phyloP scores from a whole-genome alignment of 2,329 filamentous ascomycete species.

The Samsoniella hepiali region DNA sequence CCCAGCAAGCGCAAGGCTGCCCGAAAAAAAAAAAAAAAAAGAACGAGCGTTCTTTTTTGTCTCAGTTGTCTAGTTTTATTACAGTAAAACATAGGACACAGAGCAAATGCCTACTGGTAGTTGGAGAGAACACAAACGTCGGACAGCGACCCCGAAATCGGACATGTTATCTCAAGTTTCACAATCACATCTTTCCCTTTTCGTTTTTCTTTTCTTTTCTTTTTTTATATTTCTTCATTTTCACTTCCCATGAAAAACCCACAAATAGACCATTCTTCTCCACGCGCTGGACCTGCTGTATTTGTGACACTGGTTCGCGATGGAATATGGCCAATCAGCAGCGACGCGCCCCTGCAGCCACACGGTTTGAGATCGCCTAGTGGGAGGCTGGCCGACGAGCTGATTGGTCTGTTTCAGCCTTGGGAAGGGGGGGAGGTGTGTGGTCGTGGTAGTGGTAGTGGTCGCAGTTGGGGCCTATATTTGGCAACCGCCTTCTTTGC shows the following conservation, averaged over 20 bases:
- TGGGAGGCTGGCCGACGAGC: background rate
- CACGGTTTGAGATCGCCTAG: conserved; percentile 3
- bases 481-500: background rate
- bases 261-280: no score
- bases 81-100: background rate
- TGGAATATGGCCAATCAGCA: background rate
- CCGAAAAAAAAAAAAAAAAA: background rate
- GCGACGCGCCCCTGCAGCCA: conserved; percentile 2
- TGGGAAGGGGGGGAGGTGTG: background rate
- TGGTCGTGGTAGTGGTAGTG: no score
- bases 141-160: no score
- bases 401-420: conserved; percentile 17
- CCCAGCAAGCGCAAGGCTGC: conserved; percentile 3
- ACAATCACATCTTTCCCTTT: background rate
- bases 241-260: no score
- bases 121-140: no score
- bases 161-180: no score
- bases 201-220: background rate
- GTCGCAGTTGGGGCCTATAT: background rate
- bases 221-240: background rate
- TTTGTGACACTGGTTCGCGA: conserved; percentile 9
- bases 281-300: background rate
- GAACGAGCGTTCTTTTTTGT: background rate
- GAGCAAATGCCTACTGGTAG: no score
- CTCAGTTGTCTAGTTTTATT: background rate